Percentiles rank a stretch among this genome's conserved stretches.
Evolutionary conservation across 1,139 yeast genomes (phyloP).

Genomic region (Hansenula sp.): DNA sequence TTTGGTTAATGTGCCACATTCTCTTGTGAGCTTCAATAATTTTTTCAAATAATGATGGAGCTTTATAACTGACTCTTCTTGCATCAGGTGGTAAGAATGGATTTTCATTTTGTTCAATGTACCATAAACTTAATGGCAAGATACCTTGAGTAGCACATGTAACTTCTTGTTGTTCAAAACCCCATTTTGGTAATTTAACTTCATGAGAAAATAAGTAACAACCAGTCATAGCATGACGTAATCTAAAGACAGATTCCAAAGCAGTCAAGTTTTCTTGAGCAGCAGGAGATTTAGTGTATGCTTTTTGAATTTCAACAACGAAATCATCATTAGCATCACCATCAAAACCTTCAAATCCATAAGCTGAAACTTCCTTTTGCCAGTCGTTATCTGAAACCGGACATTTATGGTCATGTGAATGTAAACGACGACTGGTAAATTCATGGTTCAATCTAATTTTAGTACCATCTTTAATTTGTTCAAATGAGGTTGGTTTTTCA

Average conservation of each 20-base stretch:
- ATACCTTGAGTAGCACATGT: constrained; percentile 84
- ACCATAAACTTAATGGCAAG: constrained; percentile 76
- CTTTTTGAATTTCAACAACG: constrained; percentile 76
- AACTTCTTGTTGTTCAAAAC: constrained; percentile 95
- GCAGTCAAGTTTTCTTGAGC: constrained; percentile 70
- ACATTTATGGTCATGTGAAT: constrained; percentile 93
- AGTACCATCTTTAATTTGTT: constrained; percentile 69
- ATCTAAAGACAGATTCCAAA: constrained; percentile 76
- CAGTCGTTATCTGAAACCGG: constrained; percentile 92
- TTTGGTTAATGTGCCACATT: constrained; percentile 91
- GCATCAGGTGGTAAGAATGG: constrained; percentile 38
- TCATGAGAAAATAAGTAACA: constrained; percentile 85
- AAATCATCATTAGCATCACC: constrained; percentile 98
- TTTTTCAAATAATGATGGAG: constrained; percentile 63
- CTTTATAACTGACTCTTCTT: constrained; percentile 57
- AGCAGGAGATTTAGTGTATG: constrained; percentile 48
- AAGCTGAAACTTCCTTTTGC: constrained; percentile 92
- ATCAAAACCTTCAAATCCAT: constrained; percentile 84
- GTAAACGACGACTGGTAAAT: constrained; percentile 73
- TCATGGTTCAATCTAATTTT: constrained; percentile 75
- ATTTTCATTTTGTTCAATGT: constrained; percentile 73
- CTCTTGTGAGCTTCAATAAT: constrained; percentile 72
- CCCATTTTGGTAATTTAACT: constrained; percentile 91
- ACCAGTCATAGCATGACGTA: constrained; percentile 87
- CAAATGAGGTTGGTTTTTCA: constrained; percentile 46